A percentile compares a stretch with the other conserved stretches of the same genome.
Evolutionary conservation across 768 basidiomycete genomes (phyloP).

Genomic region (Tulasnella sp.): DNA sequence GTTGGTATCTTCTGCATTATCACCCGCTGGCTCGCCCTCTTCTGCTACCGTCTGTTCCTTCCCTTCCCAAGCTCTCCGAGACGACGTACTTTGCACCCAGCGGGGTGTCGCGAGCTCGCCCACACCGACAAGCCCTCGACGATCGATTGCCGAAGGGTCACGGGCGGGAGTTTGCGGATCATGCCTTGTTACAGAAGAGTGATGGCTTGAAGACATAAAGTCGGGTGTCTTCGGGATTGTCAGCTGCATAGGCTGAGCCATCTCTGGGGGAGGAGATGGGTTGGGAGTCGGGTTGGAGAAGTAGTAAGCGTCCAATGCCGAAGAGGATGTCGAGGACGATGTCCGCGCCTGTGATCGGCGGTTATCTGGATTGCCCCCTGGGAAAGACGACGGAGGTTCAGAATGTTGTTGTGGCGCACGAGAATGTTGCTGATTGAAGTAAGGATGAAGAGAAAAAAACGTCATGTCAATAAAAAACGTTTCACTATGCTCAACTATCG

Average conservation of each 20-base stretch:
- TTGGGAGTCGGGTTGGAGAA: constrained; percentile 56
- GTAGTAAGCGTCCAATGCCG: constrained; percentile 82
- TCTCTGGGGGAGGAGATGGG: constrained; percentile 38
- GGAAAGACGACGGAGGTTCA: not conserved
- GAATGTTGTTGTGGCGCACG: constrained; percentile 5
- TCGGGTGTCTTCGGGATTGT: constrained; percentile 15
- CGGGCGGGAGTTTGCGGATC: constrained; percentile 46
- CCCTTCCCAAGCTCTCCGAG: constrained; percentile 10
- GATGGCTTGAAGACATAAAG: not conserved
- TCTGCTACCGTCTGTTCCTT: constrained; percentile 24
- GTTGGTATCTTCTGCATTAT: constrained; percentile 44
- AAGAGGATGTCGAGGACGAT: constrained; percentile 46
- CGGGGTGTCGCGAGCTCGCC: constrained; percentile 95
- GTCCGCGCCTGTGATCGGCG: not conserved
- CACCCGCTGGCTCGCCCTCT: too few relatives aligned
- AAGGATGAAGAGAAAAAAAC: not conserved
- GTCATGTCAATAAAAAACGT: not conserved
- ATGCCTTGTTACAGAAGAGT: not conserved
- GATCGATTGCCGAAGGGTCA: constrained; percentile 72
- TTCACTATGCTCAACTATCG: too few relatives aligned
- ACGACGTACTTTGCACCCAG: constrained; percentile 38
- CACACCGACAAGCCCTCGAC: constrained; percentile 80
- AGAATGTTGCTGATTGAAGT: constrained; percentile 6
- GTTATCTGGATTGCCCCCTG: not conserved
- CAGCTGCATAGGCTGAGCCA: constrained; percentile 22